Base-by-base conservation (phyloP, 768 basidiomycete species). In the Mycena metata region DNA sequence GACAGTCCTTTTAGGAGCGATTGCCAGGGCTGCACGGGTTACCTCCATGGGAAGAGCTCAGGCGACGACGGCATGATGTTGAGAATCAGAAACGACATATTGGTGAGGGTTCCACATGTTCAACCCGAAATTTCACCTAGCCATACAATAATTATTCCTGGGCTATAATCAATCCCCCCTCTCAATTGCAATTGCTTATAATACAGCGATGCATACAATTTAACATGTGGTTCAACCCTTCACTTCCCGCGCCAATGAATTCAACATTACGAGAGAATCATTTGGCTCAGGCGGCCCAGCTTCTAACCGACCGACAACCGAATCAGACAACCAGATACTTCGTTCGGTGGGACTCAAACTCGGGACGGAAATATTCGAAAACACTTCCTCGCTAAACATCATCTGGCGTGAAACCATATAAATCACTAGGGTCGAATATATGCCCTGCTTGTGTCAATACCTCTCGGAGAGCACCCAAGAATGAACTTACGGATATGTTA, bases 381-480 rank as follows among this genome's bases (percentile, higher is more conserved):
- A 39, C 47, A 55, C 55, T 56, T 69, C 64, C 13, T 65, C 54
- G 54, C 64, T 50, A 30, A 69, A 21, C 69, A 69, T 61, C 69
- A 65, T 61, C 42, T 66, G 43, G 10, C 64, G 72, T 16, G 69
- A 68, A 26, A 73, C 72, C 63, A 73, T 68, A 35, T 71, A 69
- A 26, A 73, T 58, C 8, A 73, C 71, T 17, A 69, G 49, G 7
- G 69, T 71, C 5, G 72, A 69, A 24, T 73, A 73, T 30, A 73
- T 36, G 26, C 66, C 72, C 72, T 73, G 16, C 17, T 21, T n/a
- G 4, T 3, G 41, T 59, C n/a, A 63, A 26, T 8, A 26, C 10
- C 26, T 50, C 49, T 21, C 35, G 15, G 10, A n/a, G 35, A 30
- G 30, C 30, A 30, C 30, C 7, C 10, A 39, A 19, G 0, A 17